phyloP scores from a whole-genome alignment of 2,329 filamentous ascomycete genomes.

The Byssoonygena ceratinophila region DNA sequence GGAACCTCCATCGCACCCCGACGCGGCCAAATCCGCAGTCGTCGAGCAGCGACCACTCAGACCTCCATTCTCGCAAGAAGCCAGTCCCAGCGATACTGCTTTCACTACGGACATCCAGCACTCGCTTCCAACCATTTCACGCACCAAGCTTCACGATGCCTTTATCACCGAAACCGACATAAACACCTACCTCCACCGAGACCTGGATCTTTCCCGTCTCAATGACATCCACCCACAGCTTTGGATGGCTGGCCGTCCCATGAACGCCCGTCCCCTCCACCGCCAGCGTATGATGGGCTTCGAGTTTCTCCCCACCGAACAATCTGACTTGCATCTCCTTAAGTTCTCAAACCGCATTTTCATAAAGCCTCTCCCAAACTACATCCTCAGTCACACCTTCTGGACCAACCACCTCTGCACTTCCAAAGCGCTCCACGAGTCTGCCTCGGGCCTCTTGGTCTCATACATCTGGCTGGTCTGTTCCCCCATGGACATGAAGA shows the following conservation, averaged over 20 bases:
- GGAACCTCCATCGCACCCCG: background rate
- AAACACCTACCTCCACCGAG: constrained; percentile 9
- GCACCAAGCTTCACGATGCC: constrained; percentile 1
- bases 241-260: constrained; percentile 22
- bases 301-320: constrained; percentile 21
- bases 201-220: constrained; percentile 16
- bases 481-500: constrained; percentile 31
- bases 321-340: constrained; percentile 22
- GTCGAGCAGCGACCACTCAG: background rate
- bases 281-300: constrained; percentile 18
- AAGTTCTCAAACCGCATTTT: constrained; percentile 19
- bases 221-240: constrained; percentile 21
- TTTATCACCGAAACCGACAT: constrained; percentile 13
- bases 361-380: constrained; percentile 24
- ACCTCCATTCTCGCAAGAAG: constrained; percentile 3
- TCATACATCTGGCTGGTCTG: constrained; percentile 36
- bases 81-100: background rate
- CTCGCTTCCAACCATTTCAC: constrained; percentile 13
- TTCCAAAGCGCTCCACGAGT: constrained; percentile 19
- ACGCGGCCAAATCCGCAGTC: background rate
- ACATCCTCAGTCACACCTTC: constrained; percentile 19
- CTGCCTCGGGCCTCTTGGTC: constrained; percentile 32
- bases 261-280: constrained; percentile 22
- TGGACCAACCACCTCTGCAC: constrained; percentile 21
- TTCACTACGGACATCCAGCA: background rate